A percentile compares a stretch with the other conserved stretches of the same genome.
Conservation (phyloP, 2,329 filamentous ascomycete genomes). For the Ophiostoma perfectum region DNA sequence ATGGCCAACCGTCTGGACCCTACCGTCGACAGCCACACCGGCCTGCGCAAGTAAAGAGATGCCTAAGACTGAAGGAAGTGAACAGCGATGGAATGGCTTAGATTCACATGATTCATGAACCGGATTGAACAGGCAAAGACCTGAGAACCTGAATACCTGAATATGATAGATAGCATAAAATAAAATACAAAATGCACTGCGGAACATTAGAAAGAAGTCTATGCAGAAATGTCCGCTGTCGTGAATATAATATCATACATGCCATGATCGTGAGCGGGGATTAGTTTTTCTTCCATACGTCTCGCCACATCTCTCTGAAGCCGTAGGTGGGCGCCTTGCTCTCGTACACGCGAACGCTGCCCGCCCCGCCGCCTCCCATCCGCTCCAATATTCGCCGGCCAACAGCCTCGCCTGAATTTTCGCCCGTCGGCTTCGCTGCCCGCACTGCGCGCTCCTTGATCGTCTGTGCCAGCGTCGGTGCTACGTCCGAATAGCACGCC, state of each 20-base stretch:
- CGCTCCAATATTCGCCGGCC: slow-evolving; percentile 56
- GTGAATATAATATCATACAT: neutral
- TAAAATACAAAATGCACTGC: too few relatives aligned
- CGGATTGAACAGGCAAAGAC: too few relatives aligned
- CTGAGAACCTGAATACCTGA: too few relatives aligned
- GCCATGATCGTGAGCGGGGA: too few relatives aligned
- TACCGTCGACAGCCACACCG: slow-evolving; percentile 44
- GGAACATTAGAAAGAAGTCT: too few relatives aligned
- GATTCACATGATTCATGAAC: neutral
- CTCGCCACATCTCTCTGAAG: slow-evolving; percentile 82
- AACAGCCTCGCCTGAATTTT: slow-evolving; percentile 35
- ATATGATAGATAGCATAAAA: too few relatives aligned
- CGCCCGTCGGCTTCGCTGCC: slow-evolving; percentile 38
- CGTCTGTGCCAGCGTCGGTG: slow-evolving; percentile 64
- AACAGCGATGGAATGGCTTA: neutral
- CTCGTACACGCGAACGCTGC: slow-evolving; percentile 59
- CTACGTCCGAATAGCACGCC: slow-evolving; percentile 79
- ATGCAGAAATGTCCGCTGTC: too few relatives aligned
- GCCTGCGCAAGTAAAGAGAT: slow-evolving; percentile 18
- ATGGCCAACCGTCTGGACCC: slow-evolving; percentile 41
- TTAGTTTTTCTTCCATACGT: slow-evolving; percentile 50
- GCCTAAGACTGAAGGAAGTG: neutral
- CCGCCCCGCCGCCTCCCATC: slow-evolving; percentile 38
- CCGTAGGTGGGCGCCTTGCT: slow-evolving; percentile 73
- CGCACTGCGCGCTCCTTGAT: slow-evolving; percentile 63